Percentiles rank a stretch among this genome's conserved stretches.
phyloP scores from a whole-genome alignment of 2,329 filamentous ascomycete species.

The Capronia americana region DNA sequence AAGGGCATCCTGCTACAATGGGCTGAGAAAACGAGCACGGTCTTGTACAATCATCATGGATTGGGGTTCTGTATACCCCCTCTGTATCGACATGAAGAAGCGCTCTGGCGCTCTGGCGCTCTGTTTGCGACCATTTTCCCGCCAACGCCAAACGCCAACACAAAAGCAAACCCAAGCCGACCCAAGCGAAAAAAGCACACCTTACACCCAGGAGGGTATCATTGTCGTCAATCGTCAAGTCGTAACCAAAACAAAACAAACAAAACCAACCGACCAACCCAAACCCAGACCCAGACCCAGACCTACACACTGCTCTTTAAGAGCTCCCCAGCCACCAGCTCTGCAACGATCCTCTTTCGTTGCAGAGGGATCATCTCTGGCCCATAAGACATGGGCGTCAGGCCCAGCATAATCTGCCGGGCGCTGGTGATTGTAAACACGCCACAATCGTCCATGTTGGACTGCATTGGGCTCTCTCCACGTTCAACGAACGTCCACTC shows the following conservation, averaged over 20 bases:
- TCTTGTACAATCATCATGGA: constrained; percentile 15
- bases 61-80: constrained; percentile 11
- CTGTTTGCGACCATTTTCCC: not conserved
- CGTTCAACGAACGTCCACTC: constrained; percentile 49
- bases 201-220: constrained; percentile 4
- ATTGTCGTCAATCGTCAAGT: constrained; percentile 15
- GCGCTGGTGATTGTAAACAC: constrained; percentile 58
- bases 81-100: constrained; percentile 3
- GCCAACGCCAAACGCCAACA: constrained; percentile 11
- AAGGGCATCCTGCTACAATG: not conserved
- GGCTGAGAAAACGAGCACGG: not conserved
- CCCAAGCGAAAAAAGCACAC: not conserved
- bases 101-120: constrained; percentile 6
- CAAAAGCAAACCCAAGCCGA: not conserved
- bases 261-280: not conserved
- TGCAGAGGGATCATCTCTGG: constrained; percentile 50
- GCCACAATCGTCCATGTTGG: constrained; percentile 58
- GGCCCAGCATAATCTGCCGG: constrained; percentile 53
- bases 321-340: constrained; percentile 52
- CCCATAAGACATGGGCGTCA: constrained; percentile 50
- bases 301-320: constrained; percentile 28
- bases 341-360: constrained; percentile 55
- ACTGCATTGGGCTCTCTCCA: constrained; percentile 50
- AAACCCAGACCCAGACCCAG: not conserved
- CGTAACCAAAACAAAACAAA: constrained; percentile 2